These are phyloP conservation scores for Neonothopanus nambi DNA, from an alignment of 1,284 basidiomycete genomes.

Conservation along the genomic window DNA sequence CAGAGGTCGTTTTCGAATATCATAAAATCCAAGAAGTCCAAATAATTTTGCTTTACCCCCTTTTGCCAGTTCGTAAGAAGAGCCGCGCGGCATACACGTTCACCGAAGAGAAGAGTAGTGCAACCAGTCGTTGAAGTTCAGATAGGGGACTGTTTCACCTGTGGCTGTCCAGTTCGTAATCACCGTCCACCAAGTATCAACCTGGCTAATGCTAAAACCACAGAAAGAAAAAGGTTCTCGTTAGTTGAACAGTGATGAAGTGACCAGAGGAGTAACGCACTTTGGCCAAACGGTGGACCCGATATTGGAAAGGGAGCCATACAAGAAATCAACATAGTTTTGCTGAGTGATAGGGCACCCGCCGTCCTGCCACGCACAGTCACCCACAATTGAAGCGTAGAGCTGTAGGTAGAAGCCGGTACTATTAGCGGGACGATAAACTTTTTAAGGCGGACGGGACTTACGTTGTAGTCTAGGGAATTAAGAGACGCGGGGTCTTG, in stretches of 20 bases:
- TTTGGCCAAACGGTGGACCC: not conserved
- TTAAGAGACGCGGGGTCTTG: not conserved
- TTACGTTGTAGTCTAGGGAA: not conserved
- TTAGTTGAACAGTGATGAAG: not conserved
- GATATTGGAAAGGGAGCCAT: slow-evolving; percentile 16
- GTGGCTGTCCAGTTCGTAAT: not conserved
- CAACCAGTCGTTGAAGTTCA: not conserved
- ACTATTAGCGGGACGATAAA: no score
- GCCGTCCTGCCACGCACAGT: not conserved
- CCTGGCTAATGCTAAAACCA: not conserved
- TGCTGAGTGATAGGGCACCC: not conserved
- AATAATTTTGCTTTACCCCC: no score
- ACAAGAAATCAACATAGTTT: slow-evolving; percentile 25
- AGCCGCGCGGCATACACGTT: no score
- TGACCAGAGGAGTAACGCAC: not conserved
- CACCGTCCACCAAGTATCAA: not conserved
- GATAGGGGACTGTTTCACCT: not conserved
- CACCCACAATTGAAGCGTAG: not conserved
- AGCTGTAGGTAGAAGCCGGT: not conserved
- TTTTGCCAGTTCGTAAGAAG: no score
- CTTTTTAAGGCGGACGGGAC: not conserved
- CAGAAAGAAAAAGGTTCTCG: not conserved
- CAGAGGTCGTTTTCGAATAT: no score
- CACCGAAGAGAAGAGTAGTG: not conserved
- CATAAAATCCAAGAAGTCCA: no score